phyloP scores from a whole-genome alignment of 2,329 filamentous ascomycete genomes.

The Alternaria rosae region DNA sequence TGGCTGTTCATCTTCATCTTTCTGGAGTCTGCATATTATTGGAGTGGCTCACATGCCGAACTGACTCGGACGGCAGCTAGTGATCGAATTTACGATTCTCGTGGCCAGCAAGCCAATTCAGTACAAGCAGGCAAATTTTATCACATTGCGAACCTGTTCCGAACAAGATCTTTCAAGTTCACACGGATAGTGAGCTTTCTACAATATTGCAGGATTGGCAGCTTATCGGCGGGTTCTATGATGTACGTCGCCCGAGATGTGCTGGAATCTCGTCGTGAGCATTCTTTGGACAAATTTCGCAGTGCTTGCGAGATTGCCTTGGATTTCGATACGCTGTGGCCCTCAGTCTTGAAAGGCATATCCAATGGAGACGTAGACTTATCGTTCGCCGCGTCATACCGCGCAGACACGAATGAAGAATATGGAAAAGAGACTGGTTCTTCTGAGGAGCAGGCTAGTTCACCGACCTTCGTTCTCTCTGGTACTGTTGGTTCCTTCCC shows the following conservation, averaged over 20 bases:
- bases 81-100: no score
- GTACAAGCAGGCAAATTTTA: constrained; percentile 21
- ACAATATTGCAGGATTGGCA: constrained; percentile 19
- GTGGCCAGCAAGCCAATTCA: no score
- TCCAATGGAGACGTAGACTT: constrained; percentile 1
- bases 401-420: background rate
- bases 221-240: constrained; percentile 26
- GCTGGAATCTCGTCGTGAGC: background rate
- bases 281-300: background rate
- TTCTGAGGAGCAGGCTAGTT: background rate
- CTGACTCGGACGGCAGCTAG: no score
- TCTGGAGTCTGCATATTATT: no score
- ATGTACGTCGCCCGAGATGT: background rate
- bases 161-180: constrained; percentile 11
- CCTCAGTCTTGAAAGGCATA: background rate
- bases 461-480: background rate
- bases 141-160: constrained; percentile 17
- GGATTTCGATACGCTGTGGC: background rate
- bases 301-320: background rate
- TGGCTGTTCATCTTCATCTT: no score
- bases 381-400: background rate
- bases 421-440: background rate
- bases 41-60: no score
- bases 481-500: background rate
- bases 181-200: constrained; percentile 17